phyloP scores from a whole-genome alignment of 352 stramenopile species.

The Globisporangium sylvaticum region DNA sequence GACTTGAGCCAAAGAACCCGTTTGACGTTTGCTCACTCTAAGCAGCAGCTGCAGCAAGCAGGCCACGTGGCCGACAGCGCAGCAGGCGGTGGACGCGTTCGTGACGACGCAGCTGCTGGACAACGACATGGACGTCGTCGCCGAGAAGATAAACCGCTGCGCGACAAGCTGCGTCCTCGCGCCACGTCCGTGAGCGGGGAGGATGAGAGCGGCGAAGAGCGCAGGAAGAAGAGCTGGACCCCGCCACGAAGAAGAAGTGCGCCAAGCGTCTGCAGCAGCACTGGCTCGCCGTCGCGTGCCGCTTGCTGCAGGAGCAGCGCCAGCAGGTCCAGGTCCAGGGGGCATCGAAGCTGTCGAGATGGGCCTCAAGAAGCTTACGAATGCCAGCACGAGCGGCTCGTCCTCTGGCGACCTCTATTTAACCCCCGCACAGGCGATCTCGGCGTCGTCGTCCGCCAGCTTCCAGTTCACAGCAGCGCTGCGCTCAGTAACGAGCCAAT shows the following conservation, averaged over 20 bases:
- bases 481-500: too few species aligned
- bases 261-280: slow-evolving; percentile 64
- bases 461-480: too few species aligned
- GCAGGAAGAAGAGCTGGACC: slow-evolving; percentile 1
- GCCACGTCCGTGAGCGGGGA: neutral
- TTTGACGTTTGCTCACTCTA: too few species aligned
- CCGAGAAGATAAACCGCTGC: slow-evolving; percentile 63
- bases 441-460: too few species aligned
- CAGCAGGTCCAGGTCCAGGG: too few species aligned
- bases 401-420: too few species aligned
- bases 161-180: slow-evolving; percentile 39
- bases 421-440: too few species aligned
- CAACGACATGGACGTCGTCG: slow-evolving; percentile 72
- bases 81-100: slow-evolving; percentile 62
- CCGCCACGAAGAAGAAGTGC: slow-evolving; percentile 29
- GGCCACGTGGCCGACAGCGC: slow-evolving; percentile 21
- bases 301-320: slow-evolving; percentile 57
- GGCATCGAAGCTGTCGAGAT: too few species aligned
- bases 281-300: slow-evolving; percentile 51
- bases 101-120: slow-evolving; percentile 74
- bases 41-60: too few species aligned
- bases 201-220: neutral
- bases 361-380: too few species aligned
- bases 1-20: too few species aligned
- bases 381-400: too few species aligned